Evolutionary conservation across 805 yeast genomes (phyloP).

Genomic region (Candida ficus): DNA sequence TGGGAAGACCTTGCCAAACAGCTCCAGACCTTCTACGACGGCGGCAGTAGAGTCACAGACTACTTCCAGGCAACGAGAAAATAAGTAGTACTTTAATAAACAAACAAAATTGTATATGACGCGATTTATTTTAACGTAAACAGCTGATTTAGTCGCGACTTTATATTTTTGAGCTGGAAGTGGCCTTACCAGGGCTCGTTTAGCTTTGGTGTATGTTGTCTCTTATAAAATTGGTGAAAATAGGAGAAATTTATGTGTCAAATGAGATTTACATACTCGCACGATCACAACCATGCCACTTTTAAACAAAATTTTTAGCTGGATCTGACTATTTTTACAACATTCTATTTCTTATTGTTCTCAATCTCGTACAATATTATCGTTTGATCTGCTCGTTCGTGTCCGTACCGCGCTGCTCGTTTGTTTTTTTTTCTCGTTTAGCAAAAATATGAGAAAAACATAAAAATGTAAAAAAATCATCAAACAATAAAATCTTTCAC

Average conservation of each 20-base stretch:
- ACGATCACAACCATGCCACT: too few species aligned
- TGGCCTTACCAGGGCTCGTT: too few species aligned
- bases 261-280: too few species aligned
- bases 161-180: too few species aligned
- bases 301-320: too few species aligned
- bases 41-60: constrained; percentile 36
- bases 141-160: too few species aligned
- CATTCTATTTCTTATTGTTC: too few species aligned
- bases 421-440: background rate
- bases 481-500: background rate
- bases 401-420: constrained; percentile 1
- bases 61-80: constrained; percentile 49
- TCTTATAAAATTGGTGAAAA: too few species aligned
- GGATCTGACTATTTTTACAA: too few species aligned
- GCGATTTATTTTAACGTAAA: too few species aligned
- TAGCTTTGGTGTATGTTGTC: too few species aligned
- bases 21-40: constrained; percentile 39
- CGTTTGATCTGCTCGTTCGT: constrained; percentile 7
- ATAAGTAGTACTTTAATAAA: background rate
- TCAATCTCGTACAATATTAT: background rate
- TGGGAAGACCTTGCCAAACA: constrained; percentile 50
- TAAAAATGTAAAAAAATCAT: background rate
- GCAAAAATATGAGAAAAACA: background rate
- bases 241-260: too few species aligned
- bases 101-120: background rate